A percentile compares a stretch with the other conserved stretches of the same genome.
Conservation (phyloP, 148 eudicot genomes). For the Spergularia bocconei region DNA sequence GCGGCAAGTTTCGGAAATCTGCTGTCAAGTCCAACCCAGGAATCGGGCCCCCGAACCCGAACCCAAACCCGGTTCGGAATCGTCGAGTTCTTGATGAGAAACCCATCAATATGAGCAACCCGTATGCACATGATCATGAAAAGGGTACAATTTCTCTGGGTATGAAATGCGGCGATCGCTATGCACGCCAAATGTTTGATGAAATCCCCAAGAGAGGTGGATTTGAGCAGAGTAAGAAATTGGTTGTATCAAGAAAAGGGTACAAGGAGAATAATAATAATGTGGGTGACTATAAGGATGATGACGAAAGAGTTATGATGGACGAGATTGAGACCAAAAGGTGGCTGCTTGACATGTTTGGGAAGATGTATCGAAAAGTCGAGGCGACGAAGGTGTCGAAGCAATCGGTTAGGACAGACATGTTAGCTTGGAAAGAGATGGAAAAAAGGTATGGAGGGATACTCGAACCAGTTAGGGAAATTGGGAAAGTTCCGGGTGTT, state of each 20-base stretch:
- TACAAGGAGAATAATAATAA: background rate
- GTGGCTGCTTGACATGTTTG: background rate
- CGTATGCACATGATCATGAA: background rate
- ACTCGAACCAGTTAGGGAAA: background rate
- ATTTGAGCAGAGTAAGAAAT: background rate
- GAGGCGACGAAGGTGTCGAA: background rate
- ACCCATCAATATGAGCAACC: background rate
- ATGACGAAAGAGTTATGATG: background rate
- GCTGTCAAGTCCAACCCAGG: background rate
- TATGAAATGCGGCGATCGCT: background rate
- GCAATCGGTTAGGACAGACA: background rate
- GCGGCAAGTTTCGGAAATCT: background rate
- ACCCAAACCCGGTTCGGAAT: background rate
- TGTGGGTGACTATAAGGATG: background rate
- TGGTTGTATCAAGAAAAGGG: background rate
- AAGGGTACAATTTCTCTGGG: background rate
- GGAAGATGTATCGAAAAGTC: background rate
- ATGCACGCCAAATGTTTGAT: conserved; percentile 9
- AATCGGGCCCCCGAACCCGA: background rate
- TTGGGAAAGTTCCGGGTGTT: conserved; percentile 12
- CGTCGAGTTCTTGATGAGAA: background rate
- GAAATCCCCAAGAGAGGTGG: background rate
- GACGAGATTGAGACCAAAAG: background rate
- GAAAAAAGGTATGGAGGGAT: background rate
- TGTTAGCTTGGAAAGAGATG: conserved; percentile 3